Conservation (phyloP, 306 rosid genomes). For the Vigna radiata region DNA sequence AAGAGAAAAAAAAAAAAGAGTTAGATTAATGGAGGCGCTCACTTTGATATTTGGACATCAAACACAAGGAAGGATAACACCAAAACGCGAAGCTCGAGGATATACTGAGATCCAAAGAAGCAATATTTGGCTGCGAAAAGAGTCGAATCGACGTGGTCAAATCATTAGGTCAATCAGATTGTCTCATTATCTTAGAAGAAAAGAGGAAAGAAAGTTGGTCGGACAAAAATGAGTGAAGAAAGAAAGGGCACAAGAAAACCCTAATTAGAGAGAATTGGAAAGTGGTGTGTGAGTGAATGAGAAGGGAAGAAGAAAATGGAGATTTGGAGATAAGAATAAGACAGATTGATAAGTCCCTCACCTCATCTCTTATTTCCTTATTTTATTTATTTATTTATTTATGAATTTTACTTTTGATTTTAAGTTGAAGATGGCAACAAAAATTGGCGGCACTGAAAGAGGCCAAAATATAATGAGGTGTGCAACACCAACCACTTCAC, state of each 20-base stretch:
- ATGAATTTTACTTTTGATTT: background rate
- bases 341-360: conserved; percentile 12
- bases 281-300: background rate
- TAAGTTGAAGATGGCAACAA: too few species aligned
- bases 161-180: background rate
- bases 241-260: conserved; percentile 25
- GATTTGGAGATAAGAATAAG: conserved; percentile 45
- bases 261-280: conserved; percentile 1
- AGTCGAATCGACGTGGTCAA: background rate
- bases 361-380: background rate
- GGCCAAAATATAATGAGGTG: too few species aligned
- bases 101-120: conserved; percentile 29
- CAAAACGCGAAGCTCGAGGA: conserved; percentile 12
- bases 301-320: conserved; percentile 8
- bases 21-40: conserved; percentile 23
- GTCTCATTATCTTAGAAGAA: background rate
- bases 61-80: conserved; percentile 16
- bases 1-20: conserved; percentile 7
- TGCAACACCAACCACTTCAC: too few species aligned
- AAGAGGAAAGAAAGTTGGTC: too few species aligned
- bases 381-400: background rate
- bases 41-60: conserved; percentile 36
- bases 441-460: too few species aligned
- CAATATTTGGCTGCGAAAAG: background rate
- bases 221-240: background rate